A percentile compares a stretch with the other conserved stretches of the same genome.
These are phyloP conservation scores for Xylaria flabelliformis DNA, from an alignment of 495 filamentous ascomycete species.

Conservation along the genomic window DNA sequence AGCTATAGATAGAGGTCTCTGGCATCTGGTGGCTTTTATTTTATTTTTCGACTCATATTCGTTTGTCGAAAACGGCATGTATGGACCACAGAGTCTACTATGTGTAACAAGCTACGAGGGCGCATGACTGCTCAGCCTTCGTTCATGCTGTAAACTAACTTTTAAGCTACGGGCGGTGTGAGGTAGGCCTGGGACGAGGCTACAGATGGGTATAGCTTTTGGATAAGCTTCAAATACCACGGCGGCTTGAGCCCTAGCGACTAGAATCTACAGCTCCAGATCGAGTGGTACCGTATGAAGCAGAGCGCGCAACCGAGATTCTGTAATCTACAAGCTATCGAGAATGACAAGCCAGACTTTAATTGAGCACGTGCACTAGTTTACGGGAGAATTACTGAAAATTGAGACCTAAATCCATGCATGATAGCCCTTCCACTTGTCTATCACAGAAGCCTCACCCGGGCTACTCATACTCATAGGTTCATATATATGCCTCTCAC, in stretches of 20 bases:
- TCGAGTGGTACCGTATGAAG: neutral
- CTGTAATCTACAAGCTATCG: no score
- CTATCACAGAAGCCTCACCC: neutral
- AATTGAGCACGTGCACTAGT: no score
- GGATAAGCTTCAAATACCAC: neutral
- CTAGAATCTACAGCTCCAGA: neutral
- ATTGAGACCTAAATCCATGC: no score
- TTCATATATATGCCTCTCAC: neutral
- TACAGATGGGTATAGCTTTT: neutral
- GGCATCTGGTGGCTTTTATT: slow-evolving; percentile 25
- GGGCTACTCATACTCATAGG: neutral
- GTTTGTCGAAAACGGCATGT: slow-evolving; percentile 21
- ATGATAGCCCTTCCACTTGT: no score
- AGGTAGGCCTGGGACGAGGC: neutral
- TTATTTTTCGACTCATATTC: slow-evolving; percentile 7
- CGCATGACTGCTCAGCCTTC: neutral
- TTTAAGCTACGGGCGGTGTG: neutral
- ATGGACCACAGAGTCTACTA: slow-evolving; percentile 2
- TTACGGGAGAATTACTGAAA: no score
- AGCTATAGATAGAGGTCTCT: slow-evolving; percentile 27
- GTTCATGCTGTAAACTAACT: neutral
- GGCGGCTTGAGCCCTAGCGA: neutral
- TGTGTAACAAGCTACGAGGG: neutral
- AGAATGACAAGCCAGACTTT: no score
- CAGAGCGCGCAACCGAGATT: neutral